phyloP scores from a whole-genome alignment of 2,329 filamentous ascomycete species.

The Xylariaceae sp. region DNA sequence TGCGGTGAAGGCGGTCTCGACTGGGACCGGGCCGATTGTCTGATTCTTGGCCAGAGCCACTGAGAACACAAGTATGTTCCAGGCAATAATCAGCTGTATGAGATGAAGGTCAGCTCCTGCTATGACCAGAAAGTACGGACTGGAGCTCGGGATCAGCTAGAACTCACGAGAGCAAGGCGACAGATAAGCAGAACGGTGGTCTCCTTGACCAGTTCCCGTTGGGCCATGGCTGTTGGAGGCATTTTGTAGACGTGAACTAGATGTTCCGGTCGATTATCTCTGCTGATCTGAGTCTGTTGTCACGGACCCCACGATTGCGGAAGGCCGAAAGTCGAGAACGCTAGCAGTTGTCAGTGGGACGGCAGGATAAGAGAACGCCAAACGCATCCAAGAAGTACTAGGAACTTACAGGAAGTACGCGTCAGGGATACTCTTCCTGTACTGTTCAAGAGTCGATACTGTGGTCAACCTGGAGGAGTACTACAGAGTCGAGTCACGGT shows the following conservation, averaged over 20 bases:
- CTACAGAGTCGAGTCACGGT: too few species aligned
- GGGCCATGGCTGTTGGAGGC: not conserved
- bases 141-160: not conserved
- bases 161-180: constrained; percentile 8
- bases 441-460: too few species aligned
- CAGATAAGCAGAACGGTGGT: not conserved
- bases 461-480: too few species aligned
- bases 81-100: not conserved
- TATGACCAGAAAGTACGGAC: not conserved
- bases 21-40: not conserved
- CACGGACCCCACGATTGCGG: too few species aligned
- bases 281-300: too few species aligned
- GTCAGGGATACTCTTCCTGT: too few species aligned
- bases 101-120: not conserved
- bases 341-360: not conserved
- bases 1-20: constrained; percentile 4
- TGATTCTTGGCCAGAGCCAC: constrained; percentile 6
- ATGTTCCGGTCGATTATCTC: too few species aligned
- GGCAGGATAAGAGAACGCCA: not conserved
- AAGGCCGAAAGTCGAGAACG: not conserved
- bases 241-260: not conserved
- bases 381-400: not conserved
- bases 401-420: not conserved
- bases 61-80: constrained; percentile 7
- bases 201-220: not conserved